Evolutionary conservation across 805 yeast species (phyloP), one percentile per base, ranked within the genome.

Genomic region (Hanseniaspora valbyensis): DNA sequence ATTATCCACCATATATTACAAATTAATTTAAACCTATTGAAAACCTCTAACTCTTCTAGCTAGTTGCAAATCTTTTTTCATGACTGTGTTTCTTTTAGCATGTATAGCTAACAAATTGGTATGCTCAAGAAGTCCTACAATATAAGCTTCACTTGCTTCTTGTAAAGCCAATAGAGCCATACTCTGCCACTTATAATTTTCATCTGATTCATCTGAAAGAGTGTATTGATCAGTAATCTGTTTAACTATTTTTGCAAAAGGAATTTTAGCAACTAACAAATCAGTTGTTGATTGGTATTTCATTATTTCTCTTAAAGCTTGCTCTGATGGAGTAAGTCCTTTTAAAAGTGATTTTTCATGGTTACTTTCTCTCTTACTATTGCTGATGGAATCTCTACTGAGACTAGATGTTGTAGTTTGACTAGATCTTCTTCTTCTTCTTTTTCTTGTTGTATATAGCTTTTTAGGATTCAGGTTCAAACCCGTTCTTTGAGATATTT

Each of bases 31-130:
- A 7, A 10, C 46, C 46, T 53, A 62, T 21, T 61, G 61, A 44
- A 64, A 65, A 38, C 88, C 89, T 57, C 89, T 72, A 38, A 83
- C 76, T 63, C 90, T 70, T 67, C 92, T 73, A 2, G 92, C 92
- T 56, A 83, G 67, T 59, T 83, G 89, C 54, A 83, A 78, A 61
- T 83, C 94, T 62, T 80, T 82, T 59, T 81, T 83, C 90, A 83
- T 83, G 30, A 83, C 81, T 0, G 94, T 83, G n/a, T 83, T 87
- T 57, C 94, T 67, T 59, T 80, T 82, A 1, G 88, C 89, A 64
- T 83, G 92, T 34, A 83, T 66, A 13, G 92, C 92, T 62, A 86
- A 70, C 34, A 83, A 61, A 57, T 83, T 83, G 3, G 89, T 83
- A 61, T 83, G 92, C 59, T 83, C 92, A 45, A 83, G 67, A 34